These are phyloP conservation scores for Rhynchospora pubera DNA, from an alignment of 176 grass and related monocot genomes.

Conservation along the genomic window DNA sequence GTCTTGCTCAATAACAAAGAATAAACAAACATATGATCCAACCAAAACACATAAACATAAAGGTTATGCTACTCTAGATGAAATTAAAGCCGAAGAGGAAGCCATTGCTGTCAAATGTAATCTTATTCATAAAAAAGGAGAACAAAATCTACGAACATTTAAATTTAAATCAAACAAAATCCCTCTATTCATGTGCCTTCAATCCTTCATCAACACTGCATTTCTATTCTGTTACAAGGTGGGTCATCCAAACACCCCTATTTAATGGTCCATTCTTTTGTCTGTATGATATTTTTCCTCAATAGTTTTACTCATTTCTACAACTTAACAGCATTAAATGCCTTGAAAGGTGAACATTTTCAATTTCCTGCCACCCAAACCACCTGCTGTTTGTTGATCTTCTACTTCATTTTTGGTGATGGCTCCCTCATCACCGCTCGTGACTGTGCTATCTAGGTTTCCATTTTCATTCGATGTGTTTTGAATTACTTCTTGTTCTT, in stretches of 20 bases:
- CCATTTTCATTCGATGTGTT: constrained; percentile 44
- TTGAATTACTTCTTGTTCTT: constrained; percentile 25
- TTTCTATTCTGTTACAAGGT: background rate
- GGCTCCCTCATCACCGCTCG: background rate
- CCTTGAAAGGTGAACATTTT: constrained; percentile 11
- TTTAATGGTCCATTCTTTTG: background rate
- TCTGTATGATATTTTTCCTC: background rate
- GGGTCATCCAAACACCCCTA: background rate
- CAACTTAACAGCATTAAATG: constrained; percentile 9
- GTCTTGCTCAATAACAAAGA: background rate
- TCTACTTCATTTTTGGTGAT: constrained; percentile 11
- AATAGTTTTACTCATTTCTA: constrained; percentile 17
- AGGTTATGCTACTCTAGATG: constrained; percentile 16
- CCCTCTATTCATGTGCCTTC: constrained; percentile 10
- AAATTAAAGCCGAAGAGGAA: background rate
- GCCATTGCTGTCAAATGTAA: background rate
- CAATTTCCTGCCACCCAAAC: constrained; percentile 17
- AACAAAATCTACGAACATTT: constrained; percentile 19
- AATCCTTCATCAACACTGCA: constrained; percentile 15
- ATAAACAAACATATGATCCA: background rate
- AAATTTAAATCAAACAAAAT: constrained; percentile 22
- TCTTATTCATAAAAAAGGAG: constrained; percentile 4
- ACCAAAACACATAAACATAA: constrained; percentile 5
- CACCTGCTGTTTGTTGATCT: background rate
- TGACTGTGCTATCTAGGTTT: constrained; percentile 12